A percentile compares a stretch with the other conserved stretches of the same genome.
These are phyloP conservation scores for Ustilago xerochloae DNA, from an alignment of 1,284 basidiomycete genomes.

Conservation along the genomic window DNA sequence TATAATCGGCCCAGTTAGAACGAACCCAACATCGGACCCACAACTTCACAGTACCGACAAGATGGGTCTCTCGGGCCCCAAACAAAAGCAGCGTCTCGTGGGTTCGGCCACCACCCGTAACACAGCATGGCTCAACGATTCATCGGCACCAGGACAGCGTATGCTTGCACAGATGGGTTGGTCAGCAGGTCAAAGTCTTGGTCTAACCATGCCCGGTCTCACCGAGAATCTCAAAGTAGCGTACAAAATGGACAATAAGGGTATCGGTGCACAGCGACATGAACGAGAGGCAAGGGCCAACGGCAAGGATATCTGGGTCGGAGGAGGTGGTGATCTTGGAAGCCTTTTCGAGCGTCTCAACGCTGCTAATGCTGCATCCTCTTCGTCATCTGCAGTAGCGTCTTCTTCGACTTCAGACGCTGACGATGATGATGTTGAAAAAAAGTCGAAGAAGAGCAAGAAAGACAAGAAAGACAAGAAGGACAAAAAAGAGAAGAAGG, in stretches of 20 bases:
- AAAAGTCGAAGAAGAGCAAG: slow-evolving; percentile 30
- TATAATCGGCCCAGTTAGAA: too few relatives aligned
- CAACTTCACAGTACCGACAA: neutral
- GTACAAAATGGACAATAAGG: slow-evolving; percentile 67
- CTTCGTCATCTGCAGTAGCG: slow-evolving; percentile 25
- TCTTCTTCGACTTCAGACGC: slow-evolving; percentile 14
- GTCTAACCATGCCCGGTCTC: slow-evolving; percentile 54
- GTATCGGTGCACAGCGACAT: slow-evolving; percentile 63
- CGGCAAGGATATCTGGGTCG: slow-evolving; percentile 62
- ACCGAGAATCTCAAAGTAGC: slow-evolving; percentile 60
- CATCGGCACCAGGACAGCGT: slow-evolving; percentile 65
- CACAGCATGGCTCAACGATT: slow-evolving; percentile 61
- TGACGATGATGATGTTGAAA: slow-evolving; percentile 9
- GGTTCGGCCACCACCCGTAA: slow-evolving; percentile 61
- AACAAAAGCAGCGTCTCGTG: slow-evolving; percentile 64
- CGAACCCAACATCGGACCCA: too few relatives aligned
- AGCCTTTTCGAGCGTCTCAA: slow-evolving; percentile 66
- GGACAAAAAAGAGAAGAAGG: slow-evolving; percentile 25
- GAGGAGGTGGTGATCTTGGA: slow-evolving; percentile 64
- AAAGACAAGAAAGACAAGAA: slow-evolving; percentile 38
- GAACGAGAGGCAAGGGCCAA: slow-evolving; percentile 62
- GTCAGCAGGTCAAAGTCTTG: slow-evolving; percentile 62
- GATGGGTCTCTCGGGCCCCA: slow-evolving; percentile 64
- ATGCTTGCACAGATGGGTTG: slow-evolving; percentile 67
- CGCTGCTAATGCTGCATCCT: slow-evolving; percentile 49